Base-by-base conservation (phyloP, 352 stramenopile species). In the Phytophthora cryptogea region DNA sequence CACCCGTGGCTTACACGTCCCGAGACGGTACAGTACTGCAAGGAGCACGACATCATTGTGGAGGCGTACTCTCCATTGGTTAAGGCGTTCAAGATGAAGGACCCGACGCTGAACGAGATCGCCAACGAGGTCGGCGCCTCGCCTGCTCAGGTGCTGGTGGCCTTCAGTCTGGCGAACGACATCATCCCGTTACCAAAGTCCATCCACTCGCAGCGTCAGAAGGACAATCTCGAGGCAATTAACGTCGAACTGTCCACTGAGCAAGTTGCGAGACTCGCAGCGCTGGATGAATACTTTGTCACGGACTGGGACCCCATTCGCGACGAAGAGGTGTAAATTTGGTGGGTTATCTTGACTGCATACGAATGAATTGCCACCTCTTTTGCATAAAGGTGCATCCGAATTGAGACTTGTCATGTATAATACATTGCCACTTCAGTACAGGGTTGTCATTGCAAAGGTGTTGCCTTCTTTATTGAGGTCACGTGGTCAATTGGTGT, bases 141-240 rank as follows among this genome's bases (percentile, higher is more conserved):
- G 8, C 63, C 67, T 0, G 76, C 80, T 0, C 80, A 88, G 48
- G 76, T 89, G 27, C 60, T 89, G 13, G 51, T 91, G 20, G 74
- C 72, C 11, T 89, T 78, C 64, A 76, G 68, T 13, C 46, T 89
- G 14, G 66, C 77, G 0, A 82, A 82, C 58, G 63, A 58, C 9
- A 87, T 83, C 17, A 68, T 89, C 11, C 68, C 83, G 36, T 61
- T 92, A 5, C 80, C 78, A 8, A 90, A 89, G 58, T 88, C 80
- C 10, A 74, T 79, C 13, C 68, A 78, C 6, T 28, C 57, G 4
- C 48, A 54, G n/a, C 80, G 71, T n/a, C 66, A 85, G 46, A 65
- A 79, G 49, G 64, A 85, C 30, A 92, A 92, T 52, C 46, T 88
- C 2, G 68, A 76, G 16, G 66, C 66, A 0, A 61, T 62, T 26